These are phyloP conservation scores for Xylaria longipes DNA, from an alignment of 495 filamentous ascomycete species.

Conservation along the genomic window DNA sequence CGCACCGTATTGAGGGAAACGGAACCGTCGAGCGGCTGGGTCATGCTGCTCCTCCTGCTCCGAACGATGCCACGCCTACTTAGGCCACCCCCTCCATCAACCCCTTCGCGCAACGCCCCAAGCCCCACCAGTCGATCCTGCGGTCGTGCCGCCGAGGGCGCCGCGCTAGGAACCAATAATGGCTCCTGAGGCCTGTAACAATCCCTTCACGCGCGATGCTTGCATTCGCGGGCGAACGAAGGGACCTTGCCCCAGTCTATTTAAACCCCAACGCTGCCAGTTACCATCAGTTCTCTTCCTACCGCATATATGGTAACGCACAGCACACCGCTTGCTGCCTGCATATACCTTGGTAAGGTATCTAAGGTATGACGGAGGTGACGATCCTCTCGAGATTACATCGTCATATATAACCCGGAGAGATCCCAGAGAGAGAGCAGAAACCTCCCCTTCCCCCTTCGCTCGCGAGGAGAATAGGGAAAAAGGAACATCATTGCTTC, in stretches of 20 bases:
- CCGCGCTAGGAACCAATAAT: slow-evolving; percentile 4
- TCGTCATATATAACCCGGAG: too few relatives aligned
- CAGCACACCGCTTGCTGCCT: too few relatives aligned
- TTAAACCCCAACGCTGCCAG: neutral
- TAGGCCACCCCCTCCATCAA: neutral
- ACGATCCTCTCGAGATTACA: too few relatives aligned
- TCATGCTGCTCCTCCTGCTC: neutral
- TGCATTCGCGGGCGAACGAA: neutral
- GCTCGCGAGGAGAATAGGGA: too few relatives aligned
- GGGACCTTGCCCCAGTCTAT: neutral
- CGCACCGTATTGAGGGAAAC: too few relatives aligned
- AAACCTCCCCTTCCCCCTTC: too few relatives aligned
- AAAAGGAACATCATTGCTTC: too few relatives aligned
- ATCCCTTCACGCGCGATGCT: neutral
- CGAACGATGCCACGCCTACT: neutral
- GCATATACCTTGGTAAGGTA: too few relatives aligned
- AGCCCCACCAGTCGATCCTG: slow-evolving; percentile 2
- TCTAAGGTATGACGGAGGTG: too few relatives aligned
- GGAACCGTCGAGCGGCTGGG: neutral
- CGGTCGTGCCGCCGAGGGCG: slow-evolving; percentile 2
- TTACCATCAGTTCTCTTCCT: neutral
- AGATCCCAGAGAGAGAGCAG: too few relatives aligned
- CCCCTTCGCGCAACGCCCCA: slow-evolving; percentile 2
- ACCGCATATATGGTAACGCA: neutral
- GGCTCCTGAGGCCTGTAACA: neutral